Base-by-base conservation (phyloP, 129 eudicot genomes). In the Saposhnikovia divaricata region DNA sequence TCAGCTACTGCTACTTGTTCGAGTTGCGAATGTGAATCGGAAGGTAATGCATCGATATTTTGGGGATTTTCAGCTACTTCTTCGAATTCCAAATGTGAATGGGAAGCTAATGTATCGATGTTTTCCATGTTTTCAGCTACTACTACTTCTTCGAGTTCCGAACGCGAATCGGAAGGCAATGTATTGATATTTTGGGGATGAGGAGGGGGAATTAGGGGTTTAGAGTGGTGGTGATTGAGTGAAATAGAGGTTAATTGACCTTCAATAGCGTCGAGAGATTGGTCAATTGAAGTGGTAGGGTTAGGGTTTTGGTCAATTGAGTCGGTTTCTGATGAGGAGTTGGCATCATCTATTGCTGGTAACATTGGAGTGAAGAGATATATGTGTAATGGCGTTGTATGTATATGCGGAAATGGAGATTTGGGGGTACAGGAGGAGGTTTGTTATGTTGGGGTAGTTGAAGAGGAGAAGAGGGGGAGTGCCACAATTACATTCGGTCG, bases 161-260 rank as follows among this genome's bases (percentile, higher is more conserved):
- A 79, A 71, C 69, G 40, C 23, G 81, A 74, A 59, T 82, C 77
- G 9, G 39, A 79, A 53, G 74, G 51, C 31, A 51, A 61, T 76
- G 21, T 28, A 39, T 23, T 76, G 25, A 37, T 28, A 21, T 19
- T 63, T 47, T 82, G 88, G 42, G 3, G 34, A 11, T 50, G 75
- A 77, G 74, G 77, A 68, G 16, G 72, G 63, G 48, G 51, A 25
- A 61, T 61, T 2, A 2, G 13, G 69, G 69, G 34, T 23, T n/a
- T n/a, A n/a, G n/a, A n/a, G n/a, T n/a, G 69, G 69, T 53, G 18
- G 72, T 80, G 59, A 59, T 78, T 75, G 76, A 87, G 63, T 77
- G 92, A 86, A 72, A 90, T 87, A 48, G 96, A 87, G 75, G 89
- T 84, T 71, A 90, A 80, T 31, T 93, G 98, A 74, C 79, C 87